Evolutionary conservation across 805 yeast species (phyloP).

Genomic region (Suhomyces kilbournensis): DNA sequence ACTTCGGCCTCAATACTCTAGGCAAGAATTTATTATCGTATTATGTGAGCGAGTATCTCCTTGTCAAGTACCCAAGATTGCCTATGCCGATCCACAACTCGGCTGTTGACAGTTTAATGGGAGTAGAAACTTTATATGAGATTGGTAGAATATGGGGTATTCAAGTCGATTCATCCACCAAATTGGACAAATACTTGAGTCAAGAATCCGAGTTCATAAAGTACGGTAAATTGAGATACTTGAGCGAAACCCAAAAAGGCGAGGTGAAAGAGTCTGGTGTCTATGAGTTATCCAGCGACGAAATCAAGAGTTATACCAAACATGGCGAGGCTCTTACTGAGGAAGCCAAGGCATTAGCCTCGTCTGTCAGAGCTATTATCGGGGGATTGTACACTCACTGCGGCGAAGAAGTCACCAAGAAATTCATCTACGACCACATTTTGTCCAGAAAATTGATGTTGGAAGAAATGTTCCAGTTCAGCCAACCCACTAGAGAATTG

Average conservation of each 20-base stretch:
- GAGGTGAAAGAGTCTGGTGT: constrained; percentile 51
- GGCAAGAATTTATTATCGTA: constrained; percentile 77
- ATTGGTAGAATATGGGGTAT: constrained; percentile 88
- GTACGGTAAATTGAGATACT: constrained; percentile 66
- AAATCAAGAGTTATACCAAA: constrained; percentile 14
- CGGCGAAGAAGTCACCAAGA: constrained; percentile 61
- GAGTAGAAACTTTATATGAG: constrained; percentile 59
- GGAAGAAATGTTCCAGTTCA: constrained; percentile 70
- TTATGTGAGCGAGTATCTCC: constrained; percentile 69
- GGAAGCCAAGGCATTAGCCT: constrained; percentile 51
- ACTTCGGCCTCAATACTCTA: constrained; percentile 74
- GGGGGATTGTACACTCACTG: constrained; percentile 79
- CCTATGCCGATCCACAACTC: constrained; percentile 76
- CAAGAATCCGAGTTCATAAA: constrained; percentile 66
- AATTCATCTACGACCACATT: constrained; percentile 71
- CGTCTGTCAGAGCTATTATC: constrained; percentile 76
- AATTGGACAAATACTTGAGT: constrained; percentile 62
- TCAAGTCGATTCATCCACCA: constrained; percentile 64
- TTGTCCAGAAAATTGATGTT: constrained; percentile 81
- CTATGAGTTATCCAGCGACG: constrained; percentile 30
- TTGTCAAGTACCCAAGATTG: constrained; percentile 81
- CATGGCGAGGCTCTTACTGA: constrained; percentile 28
- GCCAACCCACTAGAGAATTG: constrained; percentile 82
- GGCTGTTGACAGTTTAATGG: constrained; percentile 73
- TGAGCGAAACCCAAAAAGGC: constrained; percentile 26